Base-by-base conservation (phyloP, 2,329 filamentous ascomycete genomes). In the Orbilia blumenaviensis region DNA sequence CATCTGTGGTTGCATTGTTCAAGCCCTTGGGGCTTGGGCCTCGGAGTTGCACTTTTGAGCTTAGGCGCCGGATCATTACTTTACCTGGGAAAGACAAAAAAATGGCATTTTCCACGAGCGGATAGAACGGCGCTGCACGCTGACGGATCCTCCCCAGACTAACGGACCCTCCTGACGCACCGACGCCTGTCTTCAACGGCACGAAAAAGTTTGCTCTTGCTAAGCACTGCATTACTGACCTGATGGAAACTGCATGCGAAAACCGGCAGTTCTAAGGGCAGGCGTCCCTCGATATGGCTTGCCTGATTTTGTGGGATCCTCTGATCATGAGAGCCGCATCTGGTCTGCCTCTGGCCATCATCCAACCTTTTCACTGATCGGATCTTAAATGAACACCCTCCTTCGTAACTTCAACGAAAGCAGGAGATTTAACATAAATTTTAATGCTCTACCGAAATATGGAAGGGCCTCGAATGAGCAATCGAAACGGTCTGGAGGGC, bases 401-500 rank as follows among this genome's bases (percentile, higher is more conserved):
- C 69, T 74, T 62, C 66, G 62, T 46, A 62, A 74, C 66, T 66
- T 52, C 62, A 60, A 54, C 41, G 41, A 63, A 62, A 54, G 32
- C 38, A 27, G 54, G 41, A 66, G 18, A 61, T 44, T 21, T 52
- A 5, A 14, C 2, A 25, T 16, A 44, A 61, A 62, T 60, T 63
- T 64, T 25, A 32, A 8, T 34, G 27, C 18, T 52, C n/a, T 56
- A 27, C 54, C 52, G 69, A 64, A 66, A 74, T 74, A 66, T 62
- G 36, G 54, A 56, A 50, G 64, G 69, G 69, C 62, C 68, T 74
- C 69, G 69, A 74, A 74, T 74, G 29, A 74, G 34, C 34, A 62
- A 61, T 34, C 52, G 61, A 74, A 66, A 36, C 36, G 52, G 42
- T 29, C 32, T 29, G 34, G 42, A 66, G 42, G 29, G 52, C 21